These are phyloP conservation scores for Fusarium staphyleae DNA, from an alignment of 2,329 filamentous ascomycete species.

Conservation along the genomic window DNA sequence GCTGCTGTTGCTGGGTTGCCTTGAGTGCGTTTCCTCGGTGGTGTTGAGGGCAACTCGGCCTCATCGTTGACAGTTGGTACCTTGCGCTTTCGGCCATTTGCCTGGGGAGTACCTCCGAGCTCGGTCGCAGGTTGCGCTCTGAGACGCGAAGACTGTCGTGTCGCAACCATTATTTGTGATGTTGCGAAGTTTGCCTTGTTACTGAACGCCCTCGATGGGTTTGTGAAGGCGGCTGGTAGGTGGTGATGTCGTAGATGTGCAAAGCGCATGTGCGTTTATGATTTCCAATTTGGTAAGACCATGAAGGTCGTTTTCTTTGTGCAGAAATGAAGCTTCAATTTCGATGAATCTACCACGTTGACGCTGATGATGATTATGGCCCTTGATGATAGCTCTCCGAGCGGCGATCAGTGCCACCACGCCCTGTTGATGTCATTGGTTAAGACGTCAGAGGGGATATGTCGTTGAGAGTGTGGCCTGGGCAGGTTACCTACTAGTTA, in stretches of 20 bases:
- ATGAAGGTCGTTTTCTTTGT: too few species aligned
- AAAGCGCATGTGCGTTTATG: slow-evolving; percentile 21
- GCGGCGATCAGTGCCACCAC: slow-evolving; percentile 3
- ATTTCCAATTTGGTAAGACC: too few species aligned
- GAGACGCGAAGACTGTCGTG: slow-evolving; percentile 53
- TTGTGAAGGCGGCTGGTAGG: slow-evolving; percentile 15
- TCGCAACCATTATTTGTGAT: slow-evolving; percentile 42
- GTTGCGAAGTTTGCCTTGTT: slow-evolving; percentile 15
- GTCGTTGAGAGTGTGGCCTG: background rate
- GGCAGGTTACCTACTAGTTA: too few species aligned
- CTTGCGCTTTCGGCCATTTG: slow-evolving; percentile 48
- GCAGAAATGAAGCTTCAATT: background rate
- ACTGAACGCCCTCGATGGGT: background rate
- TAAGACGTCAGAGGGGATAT: slow-evolving; percentile 11
- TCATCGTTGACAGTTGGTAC: slow-evolving; percentile 34
- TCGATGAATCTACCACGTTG: slow-evolving; percentile 9
- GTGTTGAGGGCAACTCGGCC: slow-evolving; percentile 39
- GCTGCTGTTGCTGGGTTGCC: slow-evolving; percentile 29
- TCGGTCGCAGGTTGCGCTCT: slow-evolving; percentile 37
- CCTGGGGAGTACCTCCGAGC: slow-evolving; percentile 26
- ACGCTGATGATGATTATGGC: slow-evolving; percentile 8
- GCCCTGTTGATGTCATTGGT: slow-evolving; percentile 24
- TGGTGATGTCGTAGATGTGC: slow-evolving; percentile 9
- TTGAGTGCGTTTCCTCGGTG: slow-evolving; percentile 44
- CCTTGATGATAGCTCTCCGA: background rate